Evolutionary conservation across 176 grass and related monocot species (phyloP).

Genomic region (Eragrostis curvula): DNA sequence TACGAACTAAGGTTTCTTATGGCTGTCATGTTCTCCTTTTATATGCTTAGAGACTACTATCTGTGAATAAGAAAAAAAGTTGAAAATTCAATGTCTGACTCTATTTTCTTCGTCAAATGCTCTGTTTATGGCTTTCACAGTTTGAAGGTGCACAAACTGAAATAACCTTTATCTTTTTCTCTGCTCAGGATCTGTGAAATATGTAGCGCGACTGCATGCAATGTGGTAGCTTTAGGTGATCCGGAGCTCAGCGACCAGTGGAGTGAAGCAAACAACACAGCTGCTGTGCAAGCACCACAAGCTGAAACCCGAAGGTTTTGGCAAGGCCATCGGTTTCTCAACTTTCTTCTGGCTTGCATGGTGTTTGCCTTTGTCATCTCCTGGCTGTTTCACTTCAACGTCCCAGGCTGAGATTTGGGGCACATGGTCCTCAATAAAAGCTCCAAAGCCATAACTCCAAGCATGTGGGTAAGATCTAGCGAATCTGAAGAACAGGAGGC

Average conservation of each 20-base stretch:
- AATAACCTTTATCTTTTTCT: constrained; percentile 17
- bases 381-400: constrained; percentile 98
- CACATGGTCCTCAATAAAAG: constrained; percentile 49
- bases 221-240: constrained; percentile 67
- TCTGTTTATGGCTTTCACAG: background rate
- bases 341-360: constrained; percentile 96
- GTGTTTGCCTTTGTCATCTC: constrained; percentile 94
- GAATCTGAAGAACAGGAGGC: constrained; percentile 43
- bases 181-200: constrained; percentile 83
- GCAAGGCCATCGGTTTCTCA: constrained; percentile 93
- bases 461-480: constrained; percentile 45
- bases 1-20: background rate
- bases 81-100: background rate
- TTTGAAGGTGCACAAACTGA: constrained; percentile 13
- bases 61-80: background rate
- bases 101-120: background rate
- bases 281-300: constrained; percentile 35
- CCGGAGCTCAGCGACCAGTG: constrained; percentile 61
- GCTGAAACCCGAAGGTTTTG: constrained; percentile 76
- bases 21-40: background rate
- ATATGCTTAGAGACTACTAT: constrained; percentile 4
- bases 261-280: constrained; percentile 55
- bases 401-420: constrained; percentile 54
- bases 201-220: constrained; percentile 76
- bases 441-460: constrained; percentile 23